A percentile compares a stretch with the other conserved stretches of the same genome.
Evolutionary conservation across 2,329 filamentous ascomycete species (phyloP).

Genomic region (Plectosphaerella plurivora): DNA sequence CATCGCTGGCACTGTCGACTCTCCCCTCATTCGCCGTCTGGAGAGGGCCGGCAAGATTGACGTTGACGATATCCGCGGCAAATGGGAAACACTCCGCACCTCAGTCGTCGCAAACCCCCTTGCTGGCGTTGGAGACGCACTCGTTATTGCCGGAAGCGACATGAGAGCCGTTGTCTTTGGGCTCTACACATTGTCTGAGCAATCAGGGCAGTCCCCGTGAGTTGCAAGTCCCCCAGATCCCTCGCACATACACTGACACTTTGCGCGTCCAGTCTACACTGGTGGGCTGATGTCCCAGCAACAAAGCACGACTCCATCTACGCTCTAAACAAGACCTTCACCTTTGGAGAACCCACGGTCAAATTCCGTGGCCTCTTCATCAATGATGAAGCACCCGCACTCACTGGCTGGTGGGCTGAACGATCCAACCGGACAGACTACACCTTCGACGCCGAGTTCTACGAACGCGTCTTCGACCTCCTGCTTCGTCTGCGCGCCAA

Average conservation of each 20-base stretch:
- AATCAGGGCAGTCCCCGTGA: slow-evolving; percentile 54
- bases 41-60: slow-evolving; percentile 14
- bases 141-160: slow-evolving; percentile 55
- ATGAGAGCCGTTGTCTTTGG: slow-evolving; percentile 57
- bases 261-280: slow-evolving; percentile 40
- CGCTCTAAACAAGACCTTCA: slow-evolving; percentile 25
- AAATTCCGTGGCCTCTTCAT: slow-evolving; percentile 60
- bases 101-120: slow-evolving; percentile 41
- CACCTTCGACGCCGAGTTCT: slow-evolving; percentile 48
- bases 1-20: slow-evolving; percentile 10
- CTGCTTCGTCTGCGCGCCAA: slow-evolving; percentile 63
- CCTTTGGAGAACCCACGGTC: slow-evolving; percentile 48
- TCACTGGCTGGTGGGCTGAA: slow-evolving; percentile 6
- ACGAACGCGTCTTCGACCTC: slow-evolving; percentile 62
- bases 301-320: slow-evolving; percentile 42
- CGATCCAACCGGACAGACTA: slow-evolving; percentile 3
- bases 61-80: slow-evolving; percentile 25
- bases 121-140: slow-evolving; percentile 32
- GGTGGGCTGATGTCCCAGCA: slow-evolving; percentile 53
- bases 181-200: slow-evolving; percentile 55
- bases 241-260: not conserved
- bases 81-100: slow-evolving; percentile 53
- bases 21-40: slow-evolving; percentile 13
- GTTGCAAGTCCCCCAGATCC: not conserved
- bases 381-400: slow-evolving; percentile 43